Percentiles rank a stretch among this genome's conserved stretches.
Evolutionary conservation across 495 filamentous ascomycete genomes (phyloP).

Genomic region (Aspergillus egyptiacus): DNA sequence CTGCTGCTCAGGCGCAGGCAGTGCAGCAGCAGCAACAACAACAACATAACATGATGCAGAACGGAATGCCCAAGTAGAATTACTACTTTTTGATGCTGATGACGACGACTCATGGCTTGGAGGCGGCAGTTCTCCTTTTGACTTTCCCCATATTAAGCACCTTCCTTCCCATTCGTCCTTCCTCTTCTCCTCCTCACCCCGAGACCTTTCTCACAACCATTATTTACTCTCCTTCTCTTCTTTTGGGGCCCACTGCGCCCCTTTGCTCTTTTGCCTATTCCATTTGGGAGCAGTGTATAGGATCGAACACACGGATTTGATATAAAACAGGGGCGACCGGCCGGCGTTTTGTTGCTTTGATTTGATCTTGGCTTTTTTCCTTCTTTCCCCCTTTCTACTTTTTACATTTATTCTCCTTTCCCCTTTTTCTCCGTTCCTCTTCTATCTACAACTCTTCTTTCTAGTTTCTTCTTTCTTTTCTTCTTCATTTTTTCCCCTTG

Average conservation of each 20-base stretch:
- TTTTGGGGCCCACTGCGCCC: constrained; percentile 10
- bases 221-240: constrained; percentile 2
- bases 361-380: constrained; percentile 7
- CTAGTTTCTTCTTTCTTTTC: constrained; percentile 3
- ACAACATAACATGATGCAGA: constrained; percentile 45
- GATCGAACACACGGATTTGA: constrained; percentile 9
- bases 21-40: constrained; percentile 44
- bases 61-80: constrained; percentile 37
- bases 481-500: constrained; percentile 1
- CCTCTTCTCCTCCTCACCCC: neutral
- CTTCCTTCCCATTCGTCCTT: constrained; percentile 1
- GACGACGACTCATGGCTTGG: constrained; percentile 6
- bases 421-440: neutral
- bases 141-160: constrained; percentile 2
- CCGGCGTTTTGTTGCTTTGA: constrained; percentile 20
- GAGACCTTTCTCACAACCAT: neutral
- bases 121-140: constrained; percentile 7
- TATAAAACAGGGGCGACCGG: constrained; percentile 17
- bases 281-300: constrained; percentile 23
- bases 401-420: neutral
- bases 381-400: neutral
- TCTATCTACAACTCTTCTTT: constrained; percentile 1
- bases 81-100: neutral
- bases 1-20: constrained; percentile 34
- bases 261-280: constrained; percentile 14